Evolutionary conservation across 2,329 filamentous ascomycete genomes (phyloP).

Genomic region (Aspergillus floridensis): DNA sequence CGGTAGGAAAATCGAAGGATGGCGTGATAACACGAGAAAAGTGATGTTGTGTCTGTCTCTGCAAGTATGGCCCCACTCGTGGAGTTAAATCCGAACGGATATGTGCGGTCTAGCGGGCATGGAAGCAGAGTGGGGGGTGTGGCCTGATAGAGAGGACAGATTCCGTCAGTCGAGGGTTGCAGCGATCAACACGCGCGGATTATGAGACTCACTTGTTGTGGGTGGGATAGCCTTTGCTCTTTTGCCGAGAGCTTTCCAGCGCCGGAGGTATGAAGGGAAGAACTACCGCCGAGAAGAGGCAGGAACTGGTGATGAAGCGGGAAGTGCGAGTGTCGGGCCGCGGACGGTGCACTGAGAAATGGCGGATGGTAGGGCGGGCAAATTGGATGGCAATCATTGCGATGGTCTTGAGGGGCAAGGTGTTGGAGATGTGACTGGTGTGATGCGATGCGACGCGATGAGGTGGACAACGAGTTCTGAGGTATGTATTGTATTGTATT

Average conservation of each 20-base stretch:
- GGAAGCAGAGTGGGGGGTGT: constrained; percentile 43
- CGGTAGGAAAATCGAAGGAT: neutral
- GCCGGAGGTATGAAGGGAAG: constrained; percentile 49
- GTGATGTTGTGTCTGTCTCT: neutral
- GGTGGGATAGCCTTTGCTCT: constrained; percentile 37
- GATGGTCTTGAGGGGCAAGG: neutral
- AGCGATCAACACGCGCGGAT: neutral
- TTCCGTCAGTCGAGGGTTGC: constrained; percentile 1
- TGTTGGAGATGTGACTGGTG: neutral
- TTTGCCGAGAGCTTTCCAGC: constrained; percentile 45
- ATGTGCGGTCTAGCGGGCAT: constrained; percentile 32
- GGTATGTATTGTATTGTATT: neutral
- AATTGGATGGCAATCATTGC: constrained; percentile 25
- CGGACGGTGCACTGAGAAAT: constrained; percentile 45
- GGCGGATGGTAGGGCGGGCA: constrained; percentile 40
- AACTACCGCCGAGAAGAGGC: constrained; percentile 43
- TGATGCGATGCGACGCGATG: neutral
- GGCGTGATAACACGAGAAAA: neutral
- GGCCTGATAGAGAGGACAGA: constrained; percentile 22
- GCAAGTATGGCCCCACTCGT: neutral
- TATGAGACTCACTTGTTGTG: constrained; percentile 35
- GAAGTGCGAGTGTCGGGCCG: constrained; percentile 39
- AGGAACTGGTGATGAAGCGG: constrained; percentile 42
- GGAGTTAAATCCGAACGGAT: constrained; percentile 5
- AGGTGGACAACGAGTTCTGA: neutral